These are phyloP conservation scores for Pterulicium gracile DNA, from an alignment of 1,284 basidiomycete genomes.

Conservation along the genomic window DNA sequence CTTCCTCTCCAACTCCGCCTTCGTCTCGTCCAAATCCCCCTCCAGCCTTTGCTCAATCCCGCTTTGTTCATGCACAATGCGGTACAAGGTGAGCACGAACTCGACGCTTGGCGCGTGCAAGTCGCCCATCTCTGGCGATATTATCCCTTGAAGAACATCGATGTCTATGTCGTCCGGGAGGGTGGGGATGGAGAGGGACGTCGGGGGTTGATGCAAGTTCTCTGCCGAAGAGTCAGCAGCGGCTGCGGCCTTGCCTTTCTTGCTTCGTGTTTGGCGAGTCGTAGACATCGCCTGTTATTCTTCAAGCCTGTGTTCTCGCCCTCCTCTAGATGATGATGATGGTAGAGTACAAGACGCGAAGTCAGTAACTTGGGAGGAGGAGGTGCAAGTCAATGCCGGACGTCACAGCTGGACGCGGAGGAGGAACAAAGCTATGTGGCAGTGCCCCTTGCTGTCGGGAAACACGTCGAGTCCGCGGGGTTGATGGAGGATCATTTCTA, in stretches of 20 bases:
- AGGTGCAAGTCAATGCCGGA: background rate
- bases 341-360: background rate
- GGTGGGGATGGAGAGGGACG: constrained; percentile 13
- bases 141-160: constrained; percentile 35
- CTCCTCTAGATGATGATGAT: background rate
- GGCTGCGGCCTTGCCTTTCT: constrained; percentile 26
- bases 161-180: constrained; percentile 51
- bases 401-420: background rate
- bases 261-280: constrained; percentile 12
- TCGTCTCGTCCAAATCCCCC: constrained; percentile 53
- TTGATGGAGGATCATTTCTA: too few species aligned
- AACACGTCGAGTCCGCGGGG: too few species aligned
- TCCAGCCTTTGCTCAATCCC: constrained; percentile 40
- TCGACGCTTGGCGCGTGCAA: constrained; percentile 46
- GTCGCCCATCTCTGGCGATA: constrained; percentile 17
- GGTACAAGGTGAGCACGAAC: constrained; percentile 48
- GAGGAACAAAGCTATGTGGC: too few species aligned
- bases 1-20: constrained; percentile 52
- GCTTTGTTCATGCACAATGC: constrained; percentile 45
- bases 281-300: background rate
- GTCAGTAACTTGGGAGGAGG: background rate
- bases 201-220: constrained; percentile 11
- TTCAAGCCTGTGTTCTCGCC: background rate
- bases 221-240: constrained; percentile 14
- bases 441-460: too few species aligned